Evolutionary conservation across 2,329 filamentous ascomycete species (phyloP), one percentile per base, ranked within the genome.

Genomic region (Elsinoe perseae): DNA sequence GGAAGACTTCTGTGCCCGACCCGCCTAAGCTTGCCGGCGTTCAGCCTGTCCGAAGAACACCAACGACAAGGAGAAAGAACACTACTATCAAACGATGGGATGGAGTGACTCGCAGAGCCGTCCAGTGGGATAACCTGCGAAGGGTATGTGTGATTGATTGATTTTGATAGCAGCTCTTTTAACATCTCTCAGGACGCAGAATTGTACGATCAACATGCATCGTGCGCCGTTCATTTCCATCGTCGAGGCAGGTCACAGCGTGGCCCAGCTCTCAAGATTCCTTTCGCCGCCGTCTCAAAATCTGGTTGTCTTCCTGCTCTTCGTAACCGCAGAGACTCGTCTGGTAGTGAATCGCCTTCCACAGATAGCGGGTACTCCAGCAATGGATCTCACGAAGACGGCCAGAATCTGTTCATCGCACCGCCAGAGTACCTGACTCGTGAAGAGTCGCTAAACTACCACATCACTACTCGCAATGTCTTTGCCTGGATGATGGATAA

Each of bases 401-500:
- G 62, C 12, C 70, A 72, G 56, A 82, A 89, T 52, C 72, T 91
- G 1, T 89, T 83, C 65, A 82, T 92, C n/a, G 82, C 86, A 1
- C 75, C 84, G 1, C 85, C 86, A 0, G 65, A 76, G 1, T 69
- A 73, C 30, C 69, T 75, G 3, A 75, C 79, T 48, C 76, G 77
- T 61, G 73, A 77, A 3, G 77, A 83, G 59, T 73, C 79, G 0
- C 80, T 82, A 61, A 69, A 75, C 34, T 85, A 85, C 67, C 84
- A 89, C 63, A 66, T 89, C 4, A 80, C 83, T 1, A 87, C 82
- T 2, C 79, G 87, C 12, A 92, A 92, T 64, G 81, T 89, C 62
- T 85, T 91, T 58, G 87, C 87, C 2, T 90, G 84, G 75, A 68
- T 87, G 1, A 78, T 81, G 57, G 74, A 80, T 2, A 79, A 79